Evolutionary conservation across 2,329 filamentous ascomycete genomes (phyloP), one percentile per base, ranked within the genome.

Genomic region (Aspergillus uvarum): DNA sequence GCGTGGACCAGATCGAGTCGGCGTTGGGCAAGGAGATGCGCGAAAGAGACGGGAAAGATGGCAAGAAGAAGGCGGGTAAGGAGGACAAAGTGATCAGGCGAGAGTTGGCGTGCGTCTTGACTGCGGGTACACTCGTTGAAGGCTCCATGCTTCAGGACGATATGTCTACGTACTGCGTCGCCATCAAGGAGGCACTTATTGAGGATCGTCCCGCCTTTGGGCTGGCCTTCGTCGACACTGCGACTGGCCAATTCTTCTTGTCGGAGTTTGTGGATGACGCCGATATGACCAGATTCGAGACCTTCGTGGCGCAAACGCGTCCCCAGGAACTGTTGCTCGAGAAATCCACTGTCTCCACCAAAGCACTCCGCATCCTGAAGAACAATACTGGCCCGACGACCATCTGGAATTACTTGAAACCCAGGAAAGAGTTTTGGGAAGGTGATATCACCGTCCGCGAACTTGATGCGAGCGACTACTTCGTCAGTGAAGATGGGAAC

Each of bases 1-100:
- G 94, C 19, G 95, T 99, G 24, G 95, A 98, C 74, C 95, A 99
- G 74, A 93, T 93, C 83, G 95, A 99, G 78, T 96, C 92, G 35
- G 95, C 95, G 2, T 80, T 99, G 8, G 93, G 89, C 59, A 99
- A 99, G 74, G 94, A 99, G 76, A 98, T 99, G 95, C 89, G 95
- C n/a, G 95, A 99, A 76, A 86, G 94, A 52, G 91, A 90, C 14
- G 38, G 38, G 14, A 44, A 44, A 19, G 32, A 35, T 63, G 76
- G 70, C 44, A 81, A 76, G 62, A 81, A 81, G 61, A 67, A 47
- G 4, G 58, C 75, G 22, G 80, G 79, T 51, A 95, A 93, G 74
- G 89, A 88, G 35, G 93, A 97, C 75, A 97, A 98, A 76, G 88
- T 99, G 68, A 99, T 99, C 68, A 89, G 87, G 51, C 87, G 95